These are phyloP conservation scores for Lipomyces kockii DNA, from an alignment of 805 yeast genomes.

Conservation along the genomic window DNA sequence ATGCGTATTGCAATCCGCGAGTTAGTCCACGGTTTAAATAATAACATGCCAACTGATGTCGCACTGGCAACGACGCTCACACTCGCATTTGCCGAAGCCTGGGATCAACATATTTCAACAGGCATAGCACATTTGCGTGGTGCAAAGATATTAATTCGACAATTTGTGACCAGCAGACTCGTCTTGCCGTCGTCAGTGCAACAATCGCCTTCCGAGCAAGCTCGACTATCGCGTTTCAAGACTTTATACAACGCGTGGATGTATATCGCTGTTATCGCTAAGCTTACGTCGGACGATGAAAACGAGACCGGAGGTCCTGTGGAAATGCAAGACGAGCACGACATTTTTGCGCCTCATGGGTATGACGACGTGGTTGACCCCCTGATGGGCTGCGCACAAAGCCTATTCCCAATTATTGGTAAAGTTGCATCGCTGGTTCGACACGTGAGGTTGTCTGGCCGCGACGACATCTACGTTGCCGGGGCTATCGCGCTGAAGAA, in stretches of 20 bases:
- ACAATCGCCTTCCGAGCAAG: conserved; percentile 23
- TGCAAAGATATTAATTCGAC: conserved; percentile 60
- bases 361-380: conserved; percentile 57
- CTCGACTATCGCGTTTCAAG: conserved; percentile 46
- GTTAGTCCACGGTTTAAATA: conserved; percentile 59
- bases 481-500: conserved; percentile 59
- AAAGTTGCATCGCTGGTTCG: conserved; percentile 62
- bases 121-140: conserved; percentile 73
- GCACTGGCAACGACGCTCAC: conserved; percentile 69
- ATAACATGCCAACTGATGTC: conserved; percentile 58
- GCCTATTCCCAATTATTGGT: conserved; percentile 66
- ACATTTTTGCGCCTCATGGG: conserved; percentile 7
- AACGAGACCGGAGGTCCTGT: conserved; percentile 43
- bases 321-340: conserved; percentile 31
- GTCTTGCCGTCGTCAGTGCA: conserved; percentile 13
- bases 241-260: conserved; percentile 68
- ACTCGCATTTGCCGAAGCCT: conserved; percentile 66
- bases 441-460: conserved; percentile 50
- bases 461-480: conserved; percentile 46
- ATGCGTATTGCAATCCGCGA: conserved; percentile 66
- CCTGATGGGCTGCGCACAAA: conserved; percentile 68
- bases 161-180: conserved; percentile 28
- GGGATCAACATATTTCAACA: conserved; percentile 70
- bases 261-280: conserved; percentile 68
- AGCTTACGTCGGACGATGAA: conserved; percentile 59